Evolutionary conservation across 179 eudicot genomes (phyloP).

Genomic region (Carnegiea gigantea): DNA sequence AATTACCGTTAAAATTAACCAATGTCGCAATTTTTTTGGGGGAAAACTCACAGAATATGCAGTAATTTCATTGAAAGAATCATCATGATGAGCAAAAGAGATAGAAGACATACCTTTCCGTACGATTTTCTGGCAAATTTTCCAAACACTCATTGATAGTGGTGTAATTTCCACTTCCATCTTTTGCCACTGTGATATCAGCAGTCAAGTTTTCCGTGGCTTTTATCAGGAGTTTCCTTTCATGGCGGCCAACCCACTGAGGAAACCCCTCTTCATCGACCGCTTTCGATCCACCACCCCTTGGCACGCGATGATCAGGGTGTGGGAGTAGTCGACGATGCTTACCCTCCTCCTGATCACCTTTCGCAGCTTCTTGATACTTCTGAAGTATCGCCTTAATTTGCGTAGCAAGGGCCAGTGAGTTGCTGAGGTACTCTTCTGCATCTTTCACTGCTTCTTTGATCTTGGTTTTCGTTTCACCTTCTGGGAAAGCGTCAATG

Average conservation of each 20-base stretch:
- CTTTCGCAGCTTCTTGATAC: conserved; percentile 2
- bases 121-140: conserved; percentile 45
- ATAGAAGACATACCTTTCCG: conserved; percentile 43
- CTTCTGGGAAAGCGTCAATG: conserved; percentile 70
- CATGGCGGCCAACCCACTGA: conserved; percentile 52
- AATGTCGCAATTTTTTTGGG: too few relatives aligned
- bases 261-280: conserved; percentile 42
- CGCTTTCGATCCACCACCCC: neutral
- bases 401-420: conserved; percentile 61
- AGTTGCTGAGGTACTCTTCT: conserved; percentile 62
- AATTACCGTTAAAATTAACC: too few relatives aligned
- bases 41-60: too few relatives aligned
- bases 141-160: conserved; percentile 57
- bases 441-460: conserved; percentile 37
- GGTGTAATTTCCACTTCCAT: conserved; percentile 77
- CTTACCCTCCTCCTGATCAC: neutral
- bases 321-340: neutral
- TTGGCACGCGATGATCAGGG: neutral
- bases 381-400: conserved; percentile 34
- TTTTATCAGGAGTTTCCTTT: conserved; percentile 47
- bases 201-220: conserved; percentile 37
- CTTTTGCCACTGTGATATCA: conserved; percentile 62
- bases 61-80: too few relatives aligned
- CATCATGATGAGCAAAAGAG: too few relatives aligned
- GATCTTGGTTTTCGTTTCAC: conserved; percentile 38